Conservation (phyloP, 2,329 filamentous ascomycete species). For the Colletotrichum sp. region DNA sequence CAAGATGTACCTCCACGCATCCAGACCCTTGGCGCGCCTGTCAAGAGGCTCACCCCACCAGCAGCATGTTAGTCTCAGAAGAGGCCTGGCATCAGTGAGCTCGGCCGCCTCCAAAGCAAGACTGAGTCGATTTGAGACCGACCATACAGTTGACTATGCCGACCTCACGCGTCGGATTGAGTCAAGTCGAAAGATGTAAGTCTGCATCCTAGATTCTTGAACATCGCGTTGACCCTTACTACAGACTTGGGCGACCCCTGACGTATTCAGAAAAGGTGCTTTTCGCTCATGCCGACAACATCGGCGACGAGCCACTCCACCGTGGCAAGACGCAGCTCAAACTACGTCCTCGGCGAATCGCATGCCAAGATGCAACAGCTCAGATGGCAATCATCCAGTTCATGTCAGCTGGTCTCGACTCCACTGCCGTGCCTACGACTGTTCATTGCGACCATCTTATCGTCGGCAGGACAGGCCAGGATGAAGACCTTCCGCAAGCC, state of each 20-base stretch:
- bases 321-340: constrained; percentile 4
- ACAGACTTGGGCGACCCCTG: background rate
- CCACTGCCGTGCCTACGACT: constrained; percentile 16
- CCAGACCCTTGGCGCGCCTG: background rate
- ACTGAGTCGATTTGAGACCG: background rate
- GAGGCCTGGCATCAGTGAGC: background rate
- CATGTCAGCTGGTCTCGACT: constrained; percentile 18
- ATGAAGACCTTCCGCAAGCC: constrained; percentile 2
- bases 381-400: constrained; percentile 24
- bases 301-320: background rate
- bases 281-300: background rate
- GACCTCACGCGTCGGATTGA: background rate
- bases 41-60: background rate
- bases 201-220: background rate
- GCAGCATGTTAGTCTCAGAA: background rate
- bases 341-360: constrained; percentile 11
- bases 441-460: constrained; percentile 21
- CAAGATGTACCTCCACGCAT: background rate
- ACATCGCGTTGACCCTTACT: background rate
- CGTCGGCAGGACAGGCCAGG: background rate
- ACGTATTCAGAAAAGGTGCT: constrained; percentile 18
- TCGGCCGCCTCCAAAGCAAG: background rate
- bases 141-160: background rate
- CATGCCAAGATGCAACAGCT: constrained; percentile 22
- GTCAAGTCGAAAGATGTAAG: background rate